Evolutionary conservation across 1,284 basidiomycete species (phyloP), one percentile per base, ranked within the genome.

Genomic region (Inonotus hispidus): DNA sequence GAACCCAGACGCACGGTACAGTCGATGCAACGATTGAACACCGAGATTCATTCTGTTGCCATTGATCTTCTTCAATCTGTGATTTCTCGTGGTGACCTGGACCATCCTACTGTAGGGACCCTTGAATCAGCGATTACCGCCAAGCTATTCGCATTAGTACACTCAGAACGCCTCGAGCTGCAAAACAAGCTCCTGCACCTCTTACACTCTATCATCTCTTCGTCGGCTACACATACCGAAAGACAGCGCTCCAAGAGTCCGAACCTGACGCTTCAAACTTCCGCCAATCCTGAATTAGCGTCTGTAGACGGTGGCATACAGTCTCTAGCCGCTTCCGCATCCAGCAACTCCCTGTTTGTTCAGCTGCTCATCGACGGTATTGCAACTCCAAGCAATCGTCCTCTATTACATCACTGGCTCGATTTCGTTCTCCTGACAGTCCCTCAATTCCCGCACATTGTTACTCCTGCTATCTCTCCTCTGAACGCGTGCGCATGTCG

Each of bases 111-210:
- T 0, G 74, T 92, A 1, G 81, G 85, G 60, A 75, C 77, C 23
- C 78, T 95, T 53, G 90, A 96, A 71, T 79, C 82, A 0, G 79
- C 81, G 0, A 78, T 97, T 39, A 78, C 94, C 47, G 82, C 82
- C 54, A 90, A 92, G 68, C 79, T 98, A 1, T 92, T 87, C 67
- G 76, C 84, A 54, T 87, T 82, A 32, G 78, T 97, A 19, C 87
- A 93, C 65, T 77, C 77, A 23, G 77, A 76, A 19, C 81, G 86
- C 35, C 80, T 94, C 38, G 90, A 95, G 66, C 77, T 95, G 14
- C 95, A 97, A 73, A 95, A 93, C 78, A 95, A 95, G 70, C 82
- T 98, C 60, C 83, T 99, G 1, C 93, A 95, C 66, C 83, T 96
- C 8, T 80, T 99, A 1, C 95, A 98, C 69, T 89, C 92, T 0